phyloP scores from a whole-genome alignment of 768 basidiomycete species.

The Phaffia australis region DNA sequence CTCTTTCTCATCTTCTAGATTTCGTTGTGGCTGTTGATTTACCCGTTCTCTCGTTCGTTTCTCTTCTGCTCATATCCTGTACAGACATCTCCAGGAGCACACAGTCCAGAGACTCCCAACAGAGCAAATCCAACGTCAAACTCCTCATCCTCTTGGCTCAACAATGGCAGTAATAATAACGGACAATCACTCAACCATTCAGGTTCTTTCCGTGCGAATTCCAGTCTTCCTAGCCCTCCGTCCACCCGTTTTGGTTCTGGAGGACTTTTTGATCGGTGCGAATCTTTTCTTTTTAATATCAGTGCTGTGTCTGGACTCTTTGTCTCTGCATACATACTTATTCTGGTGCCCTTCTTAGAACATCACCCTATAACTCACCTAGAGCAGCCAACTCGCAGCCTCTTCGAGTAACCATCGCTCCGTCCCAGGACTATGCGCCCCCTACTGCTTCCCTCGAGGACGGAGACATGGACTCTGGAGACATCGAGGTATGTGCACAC shows the following conservation, averaged over 20 bases:
- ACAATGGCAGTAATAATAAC: neutral
- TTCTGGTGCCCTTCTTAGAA: neutral
- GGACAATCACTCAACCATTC: neutral
- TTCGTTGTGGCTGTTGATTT: neutral
- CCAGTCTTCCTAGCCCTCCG: conserved; percentile 8
- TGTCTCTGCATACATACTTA: neutral
- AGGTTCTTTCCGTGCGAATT: neutral
- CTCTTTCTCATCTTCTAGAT: neutral
- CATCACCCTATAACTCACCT: conserved; percentile 8
- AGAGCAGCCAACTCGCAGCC: neutral
- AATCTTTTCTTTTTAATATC: neutral
- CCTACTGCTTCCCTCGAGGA: conserved; percentile 15
- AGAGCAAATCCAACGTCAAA: conserved; percentile 1
- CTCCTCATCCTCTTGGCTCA: conserved; percentile 1
- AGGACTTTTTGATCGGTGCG: conserved; percentile 4
- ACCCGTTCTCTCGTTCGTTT: neutral
- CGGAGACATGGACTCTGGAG: conserved; percentile 4
- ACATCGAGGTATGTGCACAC: neutral
- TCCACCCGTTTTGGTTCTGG: conserved; percentile 9
- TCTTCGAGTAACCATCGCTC: neutral
- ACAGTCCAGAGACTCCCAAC: conserved; percentile 5
- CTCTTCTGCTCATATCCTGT: neutral
- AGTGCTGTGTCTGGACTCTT: neutral
- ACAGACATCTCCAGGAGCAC: neutral
- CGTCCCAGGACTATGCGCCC: conserved; percentile 17